Conservation (phyloP, 202 grass and related monocot species). For the Carex sylvatica region DNA sequence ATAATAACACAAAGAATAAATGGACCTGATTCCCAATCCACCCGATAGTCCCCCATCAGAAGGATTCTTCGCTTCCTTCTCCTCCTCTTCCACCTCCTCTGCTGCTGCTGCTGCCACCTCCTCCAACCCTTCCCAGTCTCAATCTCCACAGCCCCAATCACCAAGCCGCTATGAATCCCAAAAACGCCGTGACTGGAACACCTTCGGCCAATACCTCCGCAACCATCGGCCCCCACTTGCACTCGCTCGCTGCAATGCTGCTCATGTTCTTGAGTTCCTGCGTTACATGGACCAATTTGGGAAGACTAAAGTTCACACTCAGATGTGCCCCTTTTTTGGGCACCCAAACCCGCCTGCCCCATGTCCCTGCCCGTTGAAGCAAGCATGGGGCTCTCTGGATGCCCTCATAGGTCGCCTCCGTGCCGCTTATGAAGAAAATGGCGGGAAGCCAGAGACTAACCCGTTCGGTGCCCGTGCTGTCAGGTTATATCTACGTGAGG, state of each 20-base stretch:
- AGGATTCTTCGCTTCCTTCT: constrained; percentile 50
- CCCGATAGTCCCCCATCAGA: constrained; percentile 40
- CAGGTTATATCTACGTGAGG: constrained; percentile 84
- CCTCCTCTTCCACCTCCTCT: constrained; percentile 43
- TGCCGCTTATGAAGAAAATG: constrained; percentile 98
- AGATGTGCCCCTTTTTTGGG: constrained; percentile 87
- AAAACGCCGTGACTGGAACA: constrained; percentile 96
- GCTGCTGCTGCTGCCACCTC: constrained; percentile 23
- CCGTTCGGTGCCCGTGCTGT: constrained; percentile 87
- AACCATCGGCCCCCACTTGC: constrained; percentile 87
- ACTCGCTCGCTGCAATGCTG: constrained; percentile 70
- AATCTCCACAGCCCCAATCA: constrained; percentile 50
- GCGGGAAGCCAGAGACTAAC: constrained; percentile 85
- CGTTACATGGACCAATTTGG: constrained; percentile 91
- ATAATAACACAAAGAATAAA: background rate
- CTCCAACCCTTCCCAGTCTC: constrained; percentile 32
- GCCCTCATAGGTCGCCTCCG: constrained; percentile 92
- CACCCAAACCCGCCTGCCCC: constrained; percentile 89
- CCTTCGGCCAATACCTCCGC: constrained; percentile 77
- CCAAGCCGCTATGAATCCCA: constrained; percentile 89
- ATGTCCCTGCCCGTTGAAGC: constrained; percentile 81
- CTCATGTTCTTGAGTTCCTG: constrained; percentile 90
- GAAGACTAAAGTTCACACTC: constrained; percentile 80
- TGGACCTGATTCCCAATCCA: constrained; percentile 25
- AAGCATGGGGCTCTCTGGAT: constrained; percentile 93